These are phyloP conservation scores for Boletus speciosus DNA, from an alignment of 768 basidiomycete species.

Conservation along the genomic window DNA sequence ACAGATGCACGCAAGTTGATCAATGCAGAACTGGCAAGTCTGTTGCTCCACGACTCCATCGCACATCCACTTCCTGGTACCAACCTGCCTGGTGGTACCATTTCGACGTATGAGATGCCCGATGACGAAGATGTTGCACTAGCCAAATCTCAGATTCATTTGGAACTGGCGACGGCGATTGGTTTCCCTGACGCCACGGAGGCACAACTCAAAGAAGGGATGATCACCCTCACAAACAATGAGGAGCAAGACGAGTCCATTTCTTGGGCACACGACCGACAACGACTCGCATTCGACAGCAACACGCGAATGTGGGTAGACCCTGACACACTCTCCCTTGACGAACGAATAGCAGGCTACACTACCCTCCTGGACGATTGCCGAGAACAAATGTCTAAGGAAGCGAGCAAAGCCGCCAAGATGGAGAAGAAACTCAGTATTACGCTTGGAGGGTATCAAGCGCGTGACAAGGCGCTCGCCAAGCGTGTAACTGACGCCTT, in stretches of 20 bases:
- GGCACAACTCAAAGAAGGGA: conserved; percentile 73
- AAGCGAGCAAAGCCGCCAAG: conserved; percentile 79
- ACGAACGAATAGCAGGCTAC: conserved; percentile 64
- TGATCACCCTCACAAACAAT: conserved; percentile 58
- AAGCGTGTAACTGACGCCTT: conserved; percentile 66
- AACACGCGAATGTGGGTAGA: conserved; percentile 64
- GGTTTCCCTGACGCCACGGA: conserved; percentile 84
- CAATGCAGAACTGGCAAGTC: conserved; percentile 69
- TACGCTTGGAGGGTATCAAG: conserved; percentile 88
- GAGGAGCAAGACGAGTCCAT: conserved; percentile 57
- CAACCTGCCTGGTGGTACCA: conserved; percentile 63
- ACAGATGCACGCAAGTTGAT: conserved; percentile 59
- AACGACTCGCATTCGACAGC: conserved; percentile 61
- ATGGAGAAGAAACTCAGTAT: conserved; percentile 87
- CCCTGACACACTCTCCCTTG: conserved; percentile 49
- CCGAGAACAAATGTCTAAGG: conserved; percentile 71
- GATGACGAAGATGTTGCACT: conserved; percentile 66
- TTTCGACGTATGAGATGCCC: conserved; percentile 70
- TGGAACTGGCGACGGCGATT: conserved; percentile 73
- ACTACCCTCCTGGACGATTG: conserved; percentile 54
- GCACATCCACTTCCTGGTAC: conserved; percentile 88
- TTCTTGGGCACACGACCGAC: conserved; percentile 73
- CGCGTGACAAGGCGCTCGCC: conserved; percentile 61
- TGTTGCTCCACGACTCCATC: conserved; percentile 87
- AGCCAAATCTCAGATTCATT: conserved; percentile 71